phyloP scores from a whole-genome alignment of 306 rosid genomes.

The Vigna nakashimae region DNA sequence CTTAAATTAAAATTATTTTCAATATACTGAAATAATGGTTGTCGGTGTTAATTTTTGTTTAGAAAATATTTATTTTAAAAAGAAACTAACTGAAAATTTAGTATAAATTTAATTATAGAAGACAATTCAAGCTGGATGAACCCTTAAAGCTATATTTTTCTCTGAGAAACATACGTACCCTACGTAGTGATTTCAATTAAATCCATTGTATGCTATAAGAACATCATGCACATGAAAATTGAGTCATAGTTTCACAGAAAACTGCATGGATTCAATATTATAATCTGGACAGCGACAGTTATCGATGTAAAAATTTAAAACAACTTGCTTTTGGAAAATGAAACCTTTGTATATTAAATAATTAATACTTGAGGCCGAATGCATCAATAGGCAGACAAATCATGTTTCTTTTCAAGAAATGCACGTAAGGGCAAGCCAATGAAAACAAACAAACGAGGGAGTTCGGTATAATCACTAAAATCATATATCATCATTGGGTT shows the following conservation, averaged over 20 bases:
- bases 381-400: neutral
- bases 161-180: no score
- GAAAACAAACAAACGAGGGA: neutral
- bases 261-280: neutral
- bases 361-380: neutral
- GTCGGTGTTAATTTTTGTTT: no score
- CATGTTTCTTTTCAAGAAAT: neutral
- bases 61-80: no score
- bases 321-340: neutral
- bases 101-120: no score
- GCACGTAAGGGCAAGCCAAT: neutral
- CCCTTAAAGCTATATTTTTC: no score
- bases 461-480: neutral
- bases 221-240: neutral
- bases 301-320: neutral
- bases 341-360: neutral
- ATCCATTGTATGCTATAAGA: neutral
- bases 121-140: no score
- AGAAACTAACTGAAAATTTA: no score
- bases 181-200: neutral
- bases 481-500: neutral
- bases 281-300: neutral
- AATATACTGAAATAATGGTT: no score
- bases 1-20: no score
- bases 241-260: neutral